These are phyloP conservation scores for Ustilago shanxiensis DNA, from an alignment of 1,284 basidiomycete species.

Conservation along the genomic window DNA sequence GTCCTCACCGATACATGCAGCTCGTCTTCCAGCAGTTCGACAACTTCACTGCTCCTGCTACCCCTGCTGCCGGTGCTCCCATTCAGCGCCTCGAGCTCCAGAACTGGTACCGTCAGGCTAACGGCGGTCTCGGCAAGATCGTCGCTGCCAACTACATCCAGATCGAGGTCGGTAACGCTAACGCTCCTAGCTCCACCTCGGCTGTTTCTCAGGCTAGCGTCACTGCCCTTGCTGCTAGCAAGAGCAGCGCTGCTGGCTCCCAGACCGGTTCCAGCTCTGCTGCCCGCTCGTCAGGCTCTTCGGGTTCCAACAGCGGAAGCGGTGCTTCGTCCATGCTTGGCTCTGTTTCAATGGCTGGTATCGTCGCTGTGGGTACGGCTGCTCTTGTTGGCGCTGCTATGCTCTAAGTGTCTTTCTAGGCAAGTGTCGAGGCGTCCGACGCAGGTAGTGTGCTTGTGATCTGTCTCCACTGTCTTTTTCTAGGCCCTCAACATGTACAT, in stretches of 20 bases:
- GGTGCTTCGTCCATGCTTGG: slow-evolving; percentile 14
- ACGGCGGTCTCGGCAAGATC: slow-evolving; percentile 53
- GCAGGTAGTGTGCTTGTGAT: background rate
- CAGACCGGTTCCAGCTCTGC: slow-evolving; percentile 20
- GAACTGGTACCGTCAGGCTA: slow-evolving; percentile 50
- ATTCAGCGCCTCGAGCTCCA: slow-evolving; percentile 34
- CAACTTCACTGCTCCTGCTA: slow-evolving; percentile 51
- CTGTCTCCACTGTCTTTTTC: background rate
- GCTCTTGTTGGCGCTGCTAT: slow-evolving; percentile 36
- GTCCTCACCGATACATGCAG: slow-evolving; percentile 61
- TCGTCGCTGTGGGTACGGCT: slow-evolving; percentile 41
- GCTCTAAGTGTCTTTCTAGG: slow-evolving; percentile 14
- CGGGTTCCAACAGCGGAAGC: slow-evolving; percentile 9
- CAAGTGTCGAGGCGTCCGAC: background rate
- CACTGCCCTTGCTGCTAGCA: slow-evolving; percentile 42
- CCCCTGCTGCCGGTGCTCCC: slow-evolving; percentile 33
- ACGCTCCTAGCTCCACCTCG: slow-evolving; percentile 45
- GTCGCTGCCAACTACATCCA: slow-evolving; percentile 61
- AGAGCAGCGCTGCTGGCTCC: slow-evolving; percentile 32
- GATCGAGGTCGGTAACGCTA: slow-evolving; percentile 46
- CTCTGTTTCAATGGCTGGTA: slow-evolving; percentile 31
- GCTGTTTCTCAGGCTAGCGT: slow-evolving; percentile 37
- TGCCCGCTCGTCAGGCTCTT: slow-evolving; percentile 10
- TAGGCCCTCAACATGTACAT: slow-evolving; percentile 8
- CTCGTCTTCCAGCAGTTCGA: slow-evolving; percentile 58